Conservation (phyloP, 2,329 filamentous ascomycete species). For the Clonostachys byssicola region DNA sequence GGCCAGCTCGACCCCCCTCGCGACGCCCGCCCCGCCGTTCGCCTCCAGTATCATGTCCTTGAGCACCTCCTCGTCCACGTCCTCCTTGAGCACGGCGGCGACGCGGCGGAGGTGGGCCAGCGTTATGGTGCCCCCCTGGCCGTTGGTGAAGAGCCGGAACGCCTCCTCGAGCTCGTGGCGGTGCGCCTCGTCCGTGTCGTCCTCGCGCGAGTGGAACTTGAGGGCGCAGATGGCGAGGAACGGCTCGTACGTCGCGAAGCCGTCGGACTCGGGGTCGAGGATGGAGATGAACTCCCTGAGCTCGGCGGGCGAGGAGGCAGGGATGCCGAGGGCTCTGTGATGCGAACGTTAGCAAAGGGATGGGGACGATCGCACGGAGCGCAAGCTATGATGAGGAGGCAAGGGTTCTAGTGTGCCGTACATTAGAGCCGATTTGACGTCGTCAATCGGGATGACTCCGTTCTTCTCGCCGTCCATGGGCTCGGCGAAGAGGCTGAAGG, state of each 20-base stretch:
- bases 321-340: slow-evolving; percentile 74
- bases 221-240: slow-evolving; percentile 88
- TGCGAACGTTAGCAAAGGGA: background rate
- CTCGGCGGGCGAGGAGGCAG: slow-evolving; percentile 59
- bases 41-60: slow-evolving; percentile 95
- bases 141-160: slow-evolving; percentile 72
- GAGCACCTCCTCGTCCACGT: slow-evolving; percentile 76
- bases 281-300: slow-evolving; percentile 72
- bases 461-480: slow-evolving; percentile 69
- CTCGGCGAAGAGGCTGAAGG: slow-evolving; percentile 77
- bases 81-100: slow-evolving; percentile 78
- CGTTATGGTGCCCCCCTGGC: slow-evolving; percentile 60
- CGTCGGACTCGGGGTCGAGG: slow-evolving; percentile 78
- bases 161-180: slow-evolving; percentile 73
- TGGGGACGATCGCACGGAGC: background rate
- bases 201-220: slow-evolving; percentile 64
- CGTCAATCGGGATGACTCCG: slow-evolving; percentile 62
- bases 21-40: slow-evolving; percentile 73
- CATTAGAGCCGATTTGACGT: slow-evolving; percentile 71
- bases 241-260: slow-evolving; percentile 71
- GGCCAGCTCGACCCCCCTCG: slow-evolving; percentile 66
- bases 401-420: slow-evolving; percentile 32
- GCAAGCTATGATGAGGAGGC: background rate
- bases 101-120: slow-evolving; percentile 74
- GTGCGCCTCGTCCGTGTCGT: slow-evolving; percentile 45